These are phyloP conservation scores for Durotheca rogersii DNA, from an alignment of 495 filamentous ascomycete genomes.

Conservation along the genomic window DNA sequence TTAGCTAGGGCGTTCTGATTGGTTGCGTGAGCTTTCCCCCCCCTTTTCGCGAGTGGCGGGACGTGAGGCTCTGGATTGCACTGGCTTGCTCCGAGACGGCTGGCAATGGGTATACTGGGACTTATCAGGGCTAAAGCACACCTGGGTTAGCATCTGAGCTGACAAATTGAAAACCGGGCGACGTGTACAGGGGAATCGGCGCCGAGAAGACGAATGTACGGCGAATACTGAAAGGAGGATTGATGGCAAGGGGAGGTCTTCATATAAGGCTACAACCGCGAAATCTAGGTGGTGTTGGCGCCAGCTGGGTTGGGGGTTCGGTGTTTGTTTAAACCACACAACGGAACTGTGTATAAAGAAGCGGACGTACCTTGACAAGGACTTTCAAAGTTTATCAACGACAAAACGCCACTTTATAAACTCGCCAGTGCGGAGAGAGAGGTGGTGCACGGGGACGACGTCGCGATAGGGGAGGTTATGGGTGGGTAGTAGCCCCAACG, in stretches of 20 bases:
- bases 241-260: too few relatives aligned
- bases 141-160: slow-evolving; percentile 14
- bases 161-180: not conserved
- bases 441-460: not conserved
- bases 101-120: slow-evolving; percentile 21
- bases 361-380: not conserved
- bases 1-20: not conserved
- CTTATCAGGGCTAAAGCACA: slow-evolving; percentile 14
- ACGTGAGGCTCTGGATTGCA: slow-evolving; percentile 12
- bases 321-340: too few relatives aligned
- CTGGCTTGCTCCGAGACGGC: slow-evolving; percentile 11
- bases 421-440: too few relatives aligned
- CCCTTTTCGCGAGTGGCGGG: slow-evolving; percentile 4
- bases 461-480: not conserved
- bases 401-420: not conserved
- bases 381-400: too few relatives aligned
- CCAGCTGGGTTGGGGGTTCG: too few relatives aligned
- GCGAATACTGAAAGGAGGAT: too few relatives aligned
- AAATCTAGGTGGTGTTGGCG: too few relatives aligned
- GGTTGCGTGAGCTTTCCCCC: slow-evolving; percentile 1
- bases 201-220: not conserved
- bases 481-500: too few relatives aligned
- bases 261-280: too few relatives aligned
- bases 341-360: not conserved
- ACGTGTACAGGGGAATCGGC: not conserved